These are phyloP conservation scores for Paradendryphiella salina DNA, from an alignment of 2,329 filamentous ascomycete species.

Conservation along the genomic window DNA sequence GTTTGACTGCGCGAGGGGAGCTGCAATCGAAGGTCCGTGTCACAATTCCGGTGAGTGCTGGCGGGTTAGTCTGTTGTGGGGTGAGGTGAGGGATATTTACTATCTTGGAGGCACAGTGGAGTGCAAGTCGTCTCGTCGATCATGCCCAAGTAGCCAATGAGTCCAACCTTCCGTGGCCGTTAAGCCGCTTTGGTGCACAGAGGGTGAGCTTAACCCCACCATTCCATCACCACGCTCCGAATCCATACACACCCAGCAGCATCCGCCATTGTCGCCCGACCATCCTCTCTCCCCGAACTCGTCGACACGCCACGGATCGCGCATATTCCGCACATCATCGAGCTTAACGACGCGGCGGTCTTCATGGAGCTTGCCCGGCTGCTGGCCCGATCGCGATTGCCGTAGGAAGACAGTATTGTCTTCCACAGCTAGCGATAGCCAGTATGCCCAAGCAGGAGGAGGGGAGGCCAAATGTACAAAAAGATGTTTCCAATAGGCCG, in stretches of 20 bases:
- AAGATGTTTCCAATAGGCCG: slow-evolving; percentile 34
- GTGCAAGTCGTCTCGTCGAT: slow-evolving; percentile 27
- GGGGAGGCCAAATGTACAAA: slow-evolving; percentile 25
- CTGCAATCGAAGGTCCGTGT: background rate
- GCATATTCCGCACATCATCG: slow-evolving; percentile 17
- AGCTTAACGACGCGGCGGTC: slow-evolving; percentile 35
- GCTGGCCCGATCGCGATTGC: slow-evolving; percentile 61
- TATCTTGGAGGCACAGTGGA: slow-evolving; percentile 17
- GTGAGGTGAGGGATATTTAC: slow-evolving; percentile 15
- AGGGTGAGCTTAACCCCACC: slow-evolving; percentile 43
- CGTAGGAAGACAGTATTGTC: slow-evolving; percentile 60
- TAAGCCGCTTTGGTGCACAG: slow-evolving; percentile 33
- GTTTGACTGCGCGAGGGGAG: background rate
- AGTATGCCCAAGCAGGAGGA: slow-evolving; percentile 48
- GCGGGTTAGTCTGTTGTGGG: slow-evolving; percentile 1
- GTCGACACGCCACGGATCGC: slow-evolving; percentile 14
- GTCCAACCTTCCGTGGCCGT: slow-evolving; percentile 11
- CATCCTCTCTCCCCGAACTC: slow-evolving; percentile 13
- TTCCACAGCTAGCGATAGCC: slow-evolving; percentile 55
- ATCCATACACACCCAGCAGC: slow-evolving; percentile 21
- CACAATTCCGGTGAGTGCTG: background rate
- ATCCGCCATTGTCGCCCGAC: slow-evolving; percentile 35
- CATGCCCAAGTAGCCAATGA: slow-evolving; percentile 29
- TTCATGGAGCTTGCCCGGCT: slow-evolving; percentile 60
- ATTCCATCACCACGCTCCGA: slow-evolving; percentile 39